Percentiles rank a stretch among this genome's conserved stretches.
Conservation (phyloP, 148 eudicot genomes). For the Vaccinium myrtillus region DNA sequence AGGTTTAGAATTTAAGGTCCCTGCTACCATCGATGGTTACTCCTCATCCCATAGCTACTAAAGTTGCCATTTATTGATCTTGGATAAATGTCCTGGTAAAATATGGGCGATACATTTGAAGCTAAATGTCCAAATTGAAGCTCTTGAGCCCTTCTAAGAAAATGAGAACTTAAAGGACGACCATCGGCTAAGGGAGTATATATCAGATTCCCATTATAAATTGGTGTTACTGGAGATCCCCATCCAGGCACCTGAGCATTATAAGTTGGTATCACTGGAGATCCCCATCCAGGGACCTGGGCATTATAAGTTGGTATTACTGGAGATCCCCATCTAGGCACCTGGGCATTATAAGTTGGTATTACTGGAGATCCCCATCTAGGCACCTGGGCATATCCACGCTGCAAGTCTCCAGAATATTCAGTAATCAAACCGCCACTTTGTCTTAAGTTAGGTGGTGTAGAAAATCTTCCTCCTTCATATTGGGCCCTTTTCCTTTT, state of each 20-base stretch:
- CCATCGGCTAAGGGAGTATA: slow-evolving; percentile 29
- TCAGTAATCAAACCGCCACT: slow-evolving; percentile 70
- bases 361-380: not conserved
- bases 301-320: not conserved
- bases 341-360: not conserved
- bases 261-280: slow-evolving; percentile 1
- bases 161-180: slow-evolving; percentile 39
- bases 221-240: slow-evolving; percentile 63
- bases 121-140: slow-evolving; percentile 30
- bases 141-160: slow-evolving; percentile 30
- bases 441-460: slow-evolving; percentile 41
- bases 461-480: slow-evolving; percentile 24
- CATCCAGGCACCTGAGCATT: slow-evolving; percentile 21
- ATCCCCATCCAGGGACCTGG: slow-evolving; percentile 10
- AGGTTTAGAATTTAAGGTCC: slow-evolving; percentile 3
- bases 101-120: slow-evolving; percentile 36
- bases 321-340: slow-evolving; percentile 10
- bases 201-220: slow-evolving; percentile 28
- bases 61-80: slow-evolving; percentile 49
- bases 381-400: not conserved
- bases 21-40: slow-evolving; percentile 47
- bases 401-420: slow-evolving; percentile 21
- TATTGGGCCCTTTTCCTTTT: slow-evolving; percentile 40
- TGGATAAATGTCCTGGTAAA: slow-evolving; percentile 37
- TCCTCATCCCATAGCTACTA: slow-evolving; percentile 36